Evolutionary conservation across 1,139 yeast species (phyloP).

Genomic region (Sugiyamaella neomexicana): DNA sequence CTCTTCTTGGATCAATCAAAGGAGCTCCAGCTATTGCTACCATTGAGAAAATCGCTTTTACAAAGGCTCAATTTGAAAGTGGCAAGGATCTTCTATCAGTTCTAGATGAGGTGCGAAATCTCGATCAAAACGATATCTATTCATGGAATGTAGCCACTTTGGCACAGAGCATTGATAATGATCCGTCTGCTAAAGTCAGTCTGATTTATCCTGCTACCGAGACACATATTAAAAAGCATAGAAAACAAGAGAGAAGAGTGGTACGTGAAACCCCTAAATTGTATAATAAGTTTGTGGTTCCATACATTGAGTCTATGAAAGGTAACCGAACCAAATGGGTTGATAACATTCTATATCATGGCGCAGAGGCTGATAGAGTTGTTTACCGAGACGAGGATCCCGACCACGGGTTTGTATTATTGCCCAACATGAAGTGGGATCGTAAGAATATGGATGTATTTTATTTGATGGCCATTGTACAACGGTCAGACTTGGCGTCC

Average conservation of each 20-base stretch:
- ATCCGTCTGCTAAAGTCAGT: constrained; percentile 71
- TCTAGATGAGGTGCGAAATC: constrained; percentile 42
- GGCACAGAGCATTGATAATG: constrained; percentile 47
- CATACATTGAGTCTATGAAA: constrained; percentile 74
- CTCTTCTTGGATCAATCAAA: constrained; percentile 65
- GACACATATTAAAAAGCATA: constrained; percentile 75
- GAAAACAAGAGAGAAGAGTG: constrained; percentile 56
- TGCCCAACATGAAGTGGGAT: constrained; percentile 78
- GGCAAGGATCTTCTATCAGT: constrained; percentile 17
- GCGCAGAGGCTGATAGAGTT: constrained; percentile 81
- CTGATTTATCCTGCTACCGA: constrained; percentile 88
- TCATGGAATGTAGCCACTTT: constrained; percentile 69
- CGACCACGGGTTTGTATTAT: constrained; percentile 45
- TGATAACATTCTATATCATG: constrained; percentile 73
- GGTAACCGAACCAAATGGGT: constrained; percentile 90
- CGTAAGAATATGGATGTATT: constrained; percentile 64
- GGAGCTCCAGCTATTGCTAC: constrained; percentile 65
- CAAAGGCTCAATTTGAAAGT: constrained; percentile 22
- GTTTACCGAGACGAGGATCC: constrained; percentile 61
- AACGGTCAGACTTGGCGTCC: constrained; percentile 67
- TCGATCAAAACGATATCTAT: constrained; percentile 78
- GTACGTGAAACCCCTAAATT: constrained; percentile 79
- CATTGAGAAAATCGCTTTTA: constrained; percentile 71
- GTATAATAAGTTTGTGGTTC: constrained; percentile 61
- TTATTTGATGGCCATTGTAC: constrained; percentile 77